Evolutionary conservation across 495 filamentous ascomycete species (phyloP).

Genomic region (Mycothermus thermophilus): DNA sequence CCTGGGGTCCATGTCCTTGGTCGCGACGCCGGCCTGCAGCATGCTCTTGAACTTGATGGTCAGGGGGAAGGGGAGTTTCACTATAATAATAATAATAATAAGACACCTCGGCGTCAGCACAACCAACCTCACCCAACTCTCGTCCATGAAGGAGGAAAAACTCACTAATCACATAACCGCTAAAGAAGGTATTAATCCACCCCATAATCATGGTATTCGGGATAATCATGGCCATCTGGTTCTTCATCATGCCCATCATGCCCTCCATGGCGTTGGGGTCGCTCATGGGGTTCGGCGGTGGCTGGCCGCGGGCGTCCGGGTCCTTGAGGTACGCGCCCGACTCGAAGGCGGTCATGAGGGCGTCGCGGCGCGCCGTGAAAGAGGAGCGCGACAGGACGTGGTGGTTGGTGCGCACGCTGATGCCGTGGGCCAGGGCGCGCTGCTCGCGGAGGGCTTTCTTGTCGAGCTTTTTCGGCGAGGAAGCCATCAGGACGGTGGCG

Average conservation of each 20-base stretch:
- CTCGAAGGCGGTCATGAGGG: constrained; percentile 65
- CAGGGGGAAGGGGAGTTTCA: constrained; percentile 96
- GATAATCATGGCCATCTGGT: constrained; percentile 99
- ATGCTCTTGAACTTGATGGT: constrained; percentile 98
- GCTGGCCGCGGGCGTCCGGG: constrained; percentile 69
- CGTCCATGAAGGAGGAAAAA: constrained; percentile 2
- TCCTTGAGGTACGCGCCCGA: constrained; percentile 80
- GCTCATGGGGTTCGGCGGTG: constrained; percentile 85
- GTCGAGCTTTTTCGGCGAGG: constrained; percentile 67
- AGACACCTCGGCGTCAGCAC: constrained; percentile 6
- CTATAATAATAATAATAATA: too few species aligned
- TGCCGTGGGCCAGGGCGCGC: constrained; percentile 69
- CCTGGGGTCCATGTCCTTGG: constrained; percentile 85
- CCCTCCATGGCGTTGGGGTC: constrained; percentile 98
- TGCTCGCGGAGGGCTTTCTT: constrained; percentile 71
- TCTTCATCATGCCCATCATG: constrained; percentile 99
- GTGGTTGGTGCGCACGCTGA: constrained; percentile 71
- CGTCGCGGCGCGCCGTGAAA: constrained; percentile 67
- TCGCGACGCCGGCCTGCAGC: constrained; percentile 92
- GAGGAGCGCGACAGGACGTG: constrained; percentile 57
- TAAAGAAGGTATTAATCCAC: constrained; percentile 99
- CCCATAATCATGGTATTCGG: constrained; percentile 98
- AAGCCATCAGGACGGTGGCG: constrained; percentile 76
- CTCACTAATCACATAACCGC: constrained; percentile 90
- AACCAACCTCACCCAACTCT: background rate